phyloP scores from a whole-genome alignment of 805 yeast genomes.

The Tetrapisispora nanseiensis region DNA sequence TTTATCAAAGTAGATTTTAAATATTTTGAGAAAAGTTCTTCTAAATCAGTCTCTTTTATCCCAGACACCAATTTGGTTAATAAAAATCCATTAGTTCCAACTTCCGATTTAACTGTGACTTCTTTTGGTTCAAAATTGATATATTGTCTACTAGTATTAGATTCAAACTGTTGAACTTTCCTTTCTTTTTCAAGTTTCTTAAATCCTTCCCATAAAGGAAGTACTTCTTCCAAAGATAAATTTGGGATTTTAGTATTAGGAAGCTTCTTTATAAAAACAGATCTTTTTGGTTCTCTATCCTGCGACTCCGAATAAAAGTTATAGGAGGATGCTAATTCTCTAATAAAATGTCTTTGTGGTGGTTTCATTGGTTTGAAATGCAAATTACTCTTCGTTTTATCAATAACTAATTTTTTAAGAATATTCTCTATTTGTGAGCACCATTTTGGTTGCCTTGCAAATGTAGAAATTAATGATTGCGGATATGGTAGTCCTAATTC shows the following conservation, averaged over 20 bases:
- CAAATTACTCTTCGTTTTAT: slow-evolving; percentile 32
- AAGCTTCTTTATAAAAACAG: slow-evolving; percentile 48
- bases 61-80: slow-evolving; percentile 48
- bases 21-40: slow-evolving; percentile 25
- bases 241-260: slow-evolving; percentile 21
- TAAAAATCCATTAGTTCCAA: slow-evolving; percentile 42
- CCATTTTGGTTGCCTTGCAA: slow-evolving; percentile 53
- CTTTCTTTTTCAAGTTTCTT: slow-evolving; percentile 27
- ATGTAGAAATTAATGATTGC: slow-evolving; percentile 39
- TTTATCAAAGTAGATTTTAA: slow-evolving; percentile 22
- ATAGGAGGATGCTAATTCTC: slow-evolving; percentile 52
- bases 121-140: slow-evolving; percentile 20
- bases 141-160: slow-evolving; percentile 16
- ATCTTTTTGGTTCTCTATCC: slow-evolving; percentile 71
- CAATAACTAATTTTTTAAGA: slow-evolving; percentile 40
- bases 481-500: slow-evolving; percentile 33
- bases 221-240: slow-evolving; percentile 18
- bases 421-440: slow-evolving; percentile 51
- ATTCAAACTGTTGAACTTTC: slow-evolving; percentile 24
- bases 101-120: slow-evolving; percentile 17
- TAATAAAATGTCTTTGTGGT: slow-evolving; percentile 62
- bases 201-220: slow-evolving; percentile 39
- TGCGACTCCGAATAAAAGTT: slow-evolving; percentile 60
- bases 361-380: slow-evolving; percentile 68
- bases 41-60: slow-evolving; percentile 38